Base-by-base conservation (phyloP, 2,329 filamentous ascomycete species). In the Lachnellula cervina region DNA sequence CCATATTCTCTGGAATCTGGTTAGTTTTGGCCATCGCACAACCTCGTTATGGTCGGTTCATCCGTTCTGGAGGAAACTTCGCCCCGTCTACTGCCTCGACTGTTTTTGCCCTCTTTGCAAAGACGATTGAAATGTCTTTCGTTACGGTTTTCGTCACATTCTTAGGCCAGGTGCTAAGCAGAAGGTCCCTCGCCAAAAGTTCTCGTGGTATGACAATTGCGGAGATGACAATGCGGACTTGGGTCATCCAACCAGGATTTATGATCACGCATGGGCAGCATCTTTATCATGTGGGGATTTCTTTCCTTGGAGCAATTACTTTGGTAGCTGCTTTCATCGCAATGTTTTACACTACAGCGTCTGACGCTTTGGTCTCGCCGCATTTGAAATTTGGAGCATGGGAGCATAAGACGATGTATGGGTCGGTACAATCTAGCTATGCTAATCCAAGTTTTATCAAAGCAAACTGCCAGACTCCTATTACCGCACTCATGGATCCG, bases 311-410 rank as follows among this genome's bases (percentile, higher is more conserved):
- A 0, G 67, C 78, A 1, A 65, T 90, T 2, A 82, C 86, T 0
- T 69, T 93, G 14, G 72, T 82, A 1, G 85, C 86, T 2, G 83
- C 88, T 0, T 58, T 90, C 2, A 75, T 83, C 1, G 82, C 85
- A 0, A 83, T 87, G 64, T 77, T 93, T 5, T 94, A 92, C 67
- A 90, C 87, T 0, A 88, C 88, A 2, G 89, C 89, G 0, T 87
- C 87, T 0, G 86, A 90, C 59, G 84, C 88, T 8, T 74, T 93
- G 65, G 87, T 93, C 0, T 79, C 87, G 2, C 89, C 89, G 0
- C 87, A 88, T 64, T 75, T 93, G 6, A 83, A 79, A 52, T 80
- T 79, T 58, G 81, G 83, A 0, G 67, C 69, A 1, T 80, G 79
- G 73, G 70, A 84, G 43, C 56, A 69, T 1, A 74, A 65, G 53